Conservation (phyloP, 352 stramenopile species). For the Phytophthora constricta region DNA sequence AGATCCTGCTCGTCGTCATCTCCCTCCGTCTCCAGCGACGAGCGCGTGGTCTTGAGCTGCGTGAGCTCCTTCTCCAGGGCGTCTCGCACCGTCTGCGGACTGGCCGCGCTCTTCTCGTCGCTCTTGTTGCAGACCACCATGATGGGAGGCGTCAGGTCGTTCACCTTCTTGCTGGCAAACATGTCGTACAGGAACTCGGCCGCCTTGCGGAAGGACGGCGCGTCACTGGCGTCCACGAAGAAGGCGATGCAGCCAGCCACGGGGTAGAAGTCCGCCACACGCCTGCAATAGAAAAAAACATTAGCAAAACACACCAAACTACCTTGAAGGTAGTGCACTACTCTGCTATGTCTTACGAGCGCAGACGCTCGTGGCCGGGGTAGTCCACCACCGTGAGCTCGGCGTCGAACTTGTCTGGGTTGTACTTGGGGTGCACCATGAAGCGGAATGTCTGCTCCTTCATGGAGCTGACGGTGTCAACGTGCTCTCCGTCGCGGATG, state of each 20-base stretch:
- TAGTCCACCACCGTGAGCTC: constrained; percentile 83
- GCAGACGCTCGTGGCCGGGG: constrained; percentile 81
- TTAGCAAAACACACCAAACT: constrained; percentile 1
- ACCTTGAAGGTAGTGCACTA: neutral
- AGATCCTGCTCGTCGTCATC: constrained; percentile 80
- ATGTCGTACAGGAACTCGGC: constrained; percentile 90
- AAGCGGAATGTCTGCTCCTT: constrained; percentile 79
- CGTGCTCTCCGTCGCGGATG: constrained; percentile 66
- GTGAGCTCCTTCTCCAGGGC: constrained; percentile 85
- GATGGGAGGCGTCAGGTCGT: constrained; percentile 72
- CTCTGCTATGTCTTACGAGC: constrained; percentile 64
- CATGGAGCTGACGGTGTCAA: constrained; percentile 89
- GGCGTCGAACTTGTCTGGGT: constrained; percentile 71
- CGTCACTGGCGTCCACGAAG: constrained; percentile 73
- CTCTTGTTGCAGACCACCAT: constrained; percentile 89
- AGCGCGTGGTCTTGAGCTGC: constrained; percentile 87
- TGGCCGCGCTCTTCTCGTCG: constrained; percentile 55
- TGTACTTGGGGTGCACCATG: constrained; percentile 68
- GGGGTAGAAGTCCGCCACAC: constrained; percentile 78
- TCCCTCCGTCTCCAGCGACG: constrained; percentile 83
- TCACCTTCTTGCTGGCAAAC: constrained; percentile 85
- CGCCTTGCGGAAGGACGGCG: constrained; percentile 73
- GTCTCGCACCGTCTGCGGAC: constrained; percentile 54
- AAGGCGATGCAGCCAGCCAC: constrained; percentile 76
- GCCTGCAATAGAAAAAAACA: constrained; percentile 38